Evolutionary conservation across 192 early-diverging fungal species (phyloP), one percentile per base, ranked within the genome.

Genomic region (Pilaira anomala): DNA sequence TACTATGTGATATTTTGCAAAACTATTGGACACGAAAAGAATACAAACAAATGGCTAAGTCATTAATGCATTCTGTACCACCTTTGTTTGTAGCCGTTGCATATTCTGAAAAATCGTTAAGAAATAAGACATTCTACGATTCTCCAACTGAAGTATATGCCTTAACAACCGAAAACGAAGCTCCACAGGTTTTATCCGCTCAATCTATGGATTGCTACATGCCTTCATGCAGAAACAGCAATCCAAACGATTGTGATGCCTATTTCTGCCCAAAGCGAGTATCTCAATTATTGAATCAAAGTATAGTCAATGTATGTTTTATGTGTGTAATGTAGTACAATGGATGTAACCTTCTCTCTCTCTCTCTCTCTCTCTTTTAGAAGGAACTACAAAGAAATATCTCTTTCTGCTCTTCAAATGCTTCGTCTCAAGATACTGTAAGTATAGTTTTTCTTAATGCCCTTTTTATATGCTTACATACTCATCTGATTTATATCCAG

Each of bases 361-460:
- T 36, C 11, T 9, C 6, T 9, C 2, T 48, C 14, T 4, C 16
- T 14, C 8, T 33, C 12, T 29, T 29, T n/a, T 41, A 29, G 39
- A 40, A n/a, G 26, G 39, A 63, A 7, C 26, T 53, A 7, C 62
- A 63, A 22, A 50, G 51, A 18, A 44, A 54, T 41, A 26, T 41
- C 3, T 65, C 63, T 12, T 16, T 78, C 68, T 75, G 73, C 42
- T 70, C 68, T 2, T 67, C 65, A 16, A 26, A 58, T 18, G 65
- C 54, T 33, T 65, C 69, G 4, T 67, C 59, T 14, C 33, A 48
- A 16, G 64, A 63, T 18, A 63, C 48, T n/a, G 64, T 62, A 55
- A 25, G 67, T 39, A 33, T 25, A 7, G 7, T 46, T 6, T 26
- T 29, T 13, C 49, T 7, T 58, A 26, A n/a, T 7, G 7, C 3